A percentile compares a stretch with the other conserved stretches of the same genome.
These are phyloP conservation scores for Yamadazyma blattariae DNA, from an alignment of 1,139 yeast species.

Conservation along the genomic window DNA sequence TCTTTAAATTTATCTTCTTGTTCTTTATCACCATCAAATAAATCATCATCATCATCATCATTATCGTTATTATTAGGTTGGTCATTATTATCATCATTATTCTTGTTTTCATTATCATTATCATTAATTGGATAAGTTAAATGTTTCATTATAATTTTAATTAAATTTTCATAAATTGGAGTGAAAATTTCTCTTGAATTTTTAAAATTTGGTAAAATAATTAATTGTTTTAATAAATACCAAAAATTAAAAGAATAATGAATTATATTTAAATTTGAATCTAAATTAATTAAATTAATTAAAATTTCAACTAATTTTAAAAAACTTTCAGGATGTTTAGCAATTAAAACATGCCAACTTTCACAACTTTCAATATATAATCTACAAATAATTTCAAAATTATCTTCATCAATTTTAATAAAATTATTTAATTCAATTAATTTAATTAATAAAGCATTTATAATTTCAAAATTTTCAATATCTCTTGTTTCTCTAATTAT, in stretches of 20 bases:
- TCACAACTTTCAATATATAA: constrained; percentile 92
- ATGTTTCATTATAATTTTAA: constrained; percentile 66
- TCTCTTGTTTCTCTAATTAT: constrained; percentile 81
- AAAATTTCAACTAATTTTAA: constrained; percentile 74
- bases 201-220: constrained; percentile 59
- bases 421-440: constrained; percentile 58
- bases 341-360: constrained; percentile 88
- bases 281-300: constrained; percentile 57
- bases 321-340: constrained; percentile 65
- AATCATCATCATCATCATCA: constrained; percentile 24
- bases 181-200: constrained; percentile 55
- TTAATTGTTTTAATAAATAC: constrained; percentile 77
- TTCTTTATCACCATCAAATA: constrained; percentile 65
- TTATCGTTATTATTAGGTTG: neutral
- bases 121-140: constrained; percentile 69
- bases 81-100: constrained; percentile 20
- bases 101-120: constrained; percentile 10
- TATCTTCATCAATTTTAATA: constrained; percentile 61
- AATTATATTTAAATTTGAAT: constrained; percentile 83
- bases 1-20: constrained; percentile 91
- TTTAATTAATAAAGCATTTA: constrained; percentile 67
- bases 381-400: constrained; percentile 69
- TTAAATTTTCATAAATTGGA: constrained; percentile 62
- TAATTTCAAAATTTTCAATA: constrained; percentile 56
- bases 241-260: constrained; percentile 91